These are phyloP conservation scores for Trichoderma gamsii DNA, from an alignment of 495 filamentous ascomycete genomes.

Conservation along the genomic window DNA sequence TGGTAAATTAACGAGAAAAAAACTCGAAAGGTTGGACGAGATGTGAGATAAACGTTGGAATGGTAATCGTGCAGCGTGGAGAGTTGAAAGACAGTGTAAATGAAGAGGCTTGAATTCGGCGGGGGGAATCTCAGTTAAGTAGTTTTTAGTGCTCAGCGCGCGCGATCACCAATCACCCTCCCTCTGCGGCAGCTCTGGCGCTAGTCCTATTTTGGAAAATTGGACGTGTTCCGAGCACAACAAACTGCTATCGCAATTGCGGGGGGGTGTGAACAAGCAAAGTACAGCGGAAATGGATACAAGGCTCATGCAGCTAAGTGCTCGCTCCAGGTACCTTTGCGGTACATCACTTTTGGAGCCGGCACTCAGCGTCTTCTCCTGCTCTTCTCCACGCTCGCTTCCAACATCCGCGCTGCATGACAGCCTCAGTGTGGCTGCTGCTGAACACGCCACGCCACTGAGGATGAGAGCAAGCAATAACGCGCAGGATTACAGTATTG, in stretches of 20 bases:
- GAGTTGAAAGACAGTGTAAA: constrained; percentile 16
- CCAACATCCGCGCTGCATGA: neutral
- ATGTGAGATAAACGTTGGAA: constrained; percentile 25
- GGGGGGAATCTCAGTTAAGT: constrained; percentile 46
- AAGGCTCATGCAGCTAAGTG: neutral
- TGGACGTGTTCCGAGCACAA: constrained; percentile 9
- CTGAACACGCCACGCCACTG: too few relatives aligned
- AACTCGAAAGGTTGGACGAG: constrained; percentile 19
- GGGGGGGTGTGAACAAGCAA: neutral
- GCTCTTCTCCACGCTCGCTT: neutral
- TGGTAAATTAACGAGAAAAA: constrained; percentile 27
- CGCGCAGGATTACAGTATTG: too few relatives aligned
- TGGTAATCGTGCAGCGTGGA: constrained; percentile 33
- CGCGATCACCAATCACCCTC: constrained; percentile 43
- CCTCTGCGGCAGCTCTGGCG: neutral
- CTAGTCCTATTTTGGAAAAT: constrained; percentile 15
- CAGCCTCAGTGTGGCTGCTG: too few relatives aligned
- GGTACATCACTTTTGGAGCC: neutral
- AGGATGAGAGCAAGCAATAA: too few relatives aligned
- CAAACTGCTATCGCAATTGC: neutral
- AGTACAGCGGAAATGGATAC: neutral
- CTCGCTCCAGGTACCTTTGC: neutral
- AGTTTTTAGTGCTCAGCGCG: constrained; percentile 40
- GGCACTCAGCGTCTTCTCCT: constrained; percentile 1
- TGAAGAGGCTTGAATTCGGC: constrained; percentile 33